Percentiles rank a stretch among this genome's conserved stretches.
Conservation (phyloP, 495 filamentous ascomycete species). For the Lindgomyces ingoldianus region DNA sequence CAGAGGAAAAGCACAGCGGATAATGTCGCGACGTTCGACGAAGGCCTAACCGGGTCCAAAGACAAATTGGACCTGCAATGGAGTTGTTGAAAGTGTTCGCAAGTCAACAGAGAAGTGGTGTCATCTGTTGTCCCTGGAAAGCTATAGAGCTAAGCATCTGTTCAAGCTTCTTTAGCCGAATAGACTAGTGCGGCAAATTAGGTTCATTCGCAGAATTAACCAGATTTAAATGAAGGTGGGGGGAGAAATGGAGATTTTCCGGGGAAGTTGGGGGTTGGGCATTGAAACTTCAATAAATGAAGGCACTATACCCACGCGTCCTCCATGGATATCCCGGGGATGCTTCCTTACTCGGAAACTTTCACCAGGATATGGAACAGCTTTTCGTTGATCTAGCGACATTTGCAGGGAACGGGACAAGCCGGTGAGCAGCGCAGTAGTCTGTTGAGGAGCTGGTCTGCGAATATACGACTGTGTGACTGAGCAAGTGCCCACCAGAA, state of each 20-base stretch:
- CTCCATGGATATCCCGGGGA: constrained; percentile 6
- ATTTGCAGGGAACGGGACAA: neutral
- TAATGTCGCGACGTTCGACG: neutral
- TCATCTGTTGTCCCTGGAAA: constrained; percentile 9
- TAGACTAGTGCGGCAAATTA: constrained; percentile 15
- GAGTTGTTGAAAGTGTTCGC: neutral
- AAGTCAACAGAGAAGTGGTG: constrained; percentile 4
- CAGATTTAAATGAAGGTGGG: constrained; percentile 23
- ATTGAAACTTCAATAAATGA: constrained; percentile 1
- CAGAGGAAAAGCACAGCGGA: neutral
- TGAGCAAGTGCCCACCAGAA: neutral
- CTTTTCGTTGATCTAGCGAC: neutral
- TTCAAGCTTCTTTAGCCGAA: constrained; percentile 33
- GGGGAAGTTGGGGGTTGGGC: constrained; percentile 30
- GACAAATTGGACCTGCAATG: neutral
- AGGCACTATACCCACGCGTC: constrained; percentile 22
- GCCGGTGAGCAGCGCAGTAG: no score
- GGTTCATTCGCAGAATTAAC: constrained; percentile 4
- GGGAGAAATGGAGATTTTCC: constrained; percentile 1
- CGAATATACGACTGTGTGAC: neutral
- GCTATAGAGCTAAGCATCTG: constrained; percentile 26
- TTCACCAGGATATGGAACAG: neutral
- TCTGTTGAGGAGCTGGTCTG: neutral
- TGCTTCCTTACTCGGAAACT: neutral
- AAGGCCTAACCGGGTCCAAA: neutral